These are phyloP conservation scores for Trichosporon inkin DNA, from an alignment of 1,284 basidiomycete species.

Conservation along the genomic window DNA sequence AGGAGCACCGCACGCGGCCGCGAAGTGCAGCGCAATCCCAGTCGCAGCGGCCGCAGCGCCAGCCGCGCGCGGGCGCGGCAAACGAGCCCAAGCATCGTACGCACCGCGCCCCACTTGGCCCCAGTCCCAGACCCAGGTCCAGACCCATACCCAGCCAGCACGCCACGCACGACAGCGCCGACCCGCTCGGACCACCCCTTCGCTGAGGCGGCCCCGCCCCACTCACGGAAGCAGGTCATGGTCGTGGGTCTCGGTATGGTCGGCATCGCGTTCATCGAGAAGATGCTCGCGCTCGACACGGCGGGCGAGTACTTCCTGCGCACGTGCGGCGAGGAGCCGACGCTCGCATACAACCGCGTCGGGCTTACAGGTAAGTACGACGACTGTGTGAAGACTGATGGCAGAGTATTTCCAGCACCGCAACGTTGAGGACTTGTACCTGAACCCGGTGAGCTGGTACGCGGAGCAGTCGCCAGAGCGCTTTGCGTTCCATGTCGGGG, in stretches of 20 bases:
- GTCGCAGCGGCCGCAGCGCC: too few species aligned
- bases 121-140: too few species aligned
- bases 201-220: too few species aligned
- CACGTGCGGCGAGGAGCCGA: conserved; percentile 60
- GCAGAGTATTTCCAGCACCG: conserved; percentile 61
- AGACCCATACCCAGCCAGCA: too few species aligned
- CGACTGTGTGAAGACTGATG: not conserved
- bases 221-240: conserved; percentile 44
- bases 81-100: too few species aligned
- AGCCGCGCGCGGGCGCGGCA: too few species aligned
- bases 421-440: conserved; percentile 62
- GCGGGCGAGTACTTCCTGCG: conserved; percentile 56
- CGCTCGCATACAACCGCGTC: conserved; percentile 52
- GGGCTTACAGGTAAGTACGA: conserved; percentile 54
- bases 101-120: too few species aligned
- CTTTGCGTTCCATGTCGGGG: conserved; percentile 57
- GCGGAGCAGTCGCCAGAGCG: conserved; percentile 57
- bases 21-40: too few species aligned
- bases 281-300: conserved; percentile 59
- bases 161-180: too few species aligned
- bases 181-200: too few species aligned
- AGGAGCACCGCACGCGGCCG: too few species aligned
- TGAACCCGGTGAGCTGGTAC: conserved; percentile 58
- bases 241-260: conserved; percentile 68
- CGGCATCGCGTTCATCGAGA: conserved; percentile 66